Percentiles rank a stretch among this genome's conserved stretches.
Evolutionary conservation across 1,284 basidiomycete genomes (phyloP).

Genomic region (Tetrapyrgos nigripes): DNA sequence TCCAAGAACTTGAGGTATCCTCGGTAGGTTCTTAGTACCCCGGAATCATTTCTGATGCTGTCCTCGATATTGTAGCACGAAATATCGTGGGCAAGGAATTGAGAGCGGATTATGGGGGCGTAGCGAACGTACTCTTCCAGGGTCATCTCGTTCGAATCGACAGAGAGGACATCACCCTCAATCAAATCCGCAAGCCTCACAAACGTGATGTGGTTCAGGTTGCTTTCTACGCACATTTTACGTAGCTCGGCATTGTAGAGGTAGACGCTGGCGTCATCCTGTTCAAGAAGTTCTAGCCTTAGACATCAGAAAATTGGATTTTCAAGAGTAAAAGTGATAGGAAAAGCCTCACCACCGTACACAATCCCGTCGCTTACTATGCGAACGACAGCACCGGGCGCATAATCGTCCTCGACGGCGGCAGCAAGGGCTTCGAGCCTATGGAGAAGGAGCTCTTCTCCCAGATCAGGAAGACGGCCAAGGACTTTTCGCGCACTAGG

Average conservation of each 20-base stretch:
- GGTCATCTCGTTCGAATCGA: not conserved
- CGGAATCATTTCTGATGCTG: not conserved
- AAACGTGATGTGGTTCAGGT: not conserved
- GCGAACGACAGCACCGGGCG: not conserved
- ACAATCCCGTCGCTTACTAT: conserved; percentile 1
- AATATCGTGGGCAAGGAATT: not conserved
- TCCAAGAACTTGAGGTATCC: conserved; percentile 3
- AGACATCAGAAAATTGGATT: not conserved
- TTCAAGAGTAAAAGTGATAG: not conserved
- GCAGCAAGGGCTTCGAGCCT: not conserved
- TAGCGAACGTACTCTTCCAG: not conserved
- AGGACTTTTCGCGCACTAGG: not conserved
- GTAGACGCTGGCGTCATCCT: not conserved
- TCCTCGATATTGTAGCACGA: not conserved
- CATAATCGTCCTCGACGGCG: not conserved
- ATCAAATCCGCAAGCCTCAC: not conserved
- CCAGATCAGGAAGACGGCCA: not conserved
- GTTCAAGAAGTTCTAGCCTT: not conserved
- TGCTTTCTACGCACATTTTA: not conserved
- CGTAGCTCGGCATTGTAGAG: not conserved
- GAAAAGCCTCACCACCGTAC: conserved; percentile 1
- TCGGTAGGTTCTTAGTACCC: not conserved
- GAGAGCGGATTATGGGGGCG: not conserved
- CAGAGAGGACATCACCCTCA: not conserved
- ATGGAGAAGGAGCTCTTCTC: not conserved